Percentiles rank a stretch among this genome's conserved stretches.
Evolutionary conservation across 202 grass and related monocot species (phyloP).

Genomic region (Setaria viridis): DNA sequence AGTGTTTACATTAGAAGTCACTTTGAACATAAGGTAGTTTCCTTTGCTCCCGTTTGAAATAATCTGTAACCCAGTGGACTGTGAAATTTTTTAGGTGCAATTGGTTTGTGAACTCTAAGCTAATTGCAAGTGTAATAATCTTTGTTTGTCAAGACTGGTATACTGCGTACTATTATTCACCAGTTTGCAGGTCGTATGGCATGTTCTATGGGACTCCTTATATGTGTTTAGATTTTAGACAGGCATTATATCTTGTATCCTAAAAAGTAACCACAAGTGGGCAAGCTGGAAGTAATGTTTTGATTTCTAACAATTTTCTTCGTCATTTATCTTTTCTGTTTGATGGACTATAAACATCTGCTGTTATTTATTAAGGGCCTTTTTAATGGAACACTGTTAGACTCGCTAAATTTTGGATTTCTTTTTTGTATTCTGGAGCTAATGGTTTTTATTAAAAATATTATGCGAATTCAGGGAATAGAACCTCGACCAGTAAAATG

Average conservation of each 20-base stretch:
- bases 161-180: not conserved
- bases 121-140: not conserved
- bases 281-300: not conserved
- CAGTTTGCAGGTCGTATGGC: not conserved
- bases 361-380: not conserved
- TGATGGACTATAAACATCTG: not conserved
- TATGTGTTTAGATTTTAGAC: not conserved
- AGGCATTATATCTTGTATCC: not conserved
- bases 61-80: not conserved
- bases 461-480: conserved; percentile 15
- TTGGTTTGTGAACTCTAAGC: too few species aligned
- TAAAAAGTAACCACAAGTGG: not conserved
- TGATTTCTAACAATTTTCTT: not conserved
- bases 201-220: not conserved
- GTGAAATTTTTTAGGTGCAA: not conserved
- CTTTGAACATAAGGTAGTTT: not conserved
- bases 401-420: not conserved
- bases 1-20: not conserved
- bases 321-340: not conserved
- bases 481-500: conserved; percentile 48
- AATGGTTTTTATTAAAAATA: not conserved
- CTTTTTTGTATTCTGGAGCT: not conserved
- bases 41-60: not conserved
- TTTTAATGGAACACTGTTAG: not conserved
- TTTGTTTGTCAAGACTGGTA: not conserved